These are phyloP conservation scores for Lecanosticta acicola DNA, from an alignment of 2,329 filamentous ascomycete species.

Conservation along the genomic window DNA sequence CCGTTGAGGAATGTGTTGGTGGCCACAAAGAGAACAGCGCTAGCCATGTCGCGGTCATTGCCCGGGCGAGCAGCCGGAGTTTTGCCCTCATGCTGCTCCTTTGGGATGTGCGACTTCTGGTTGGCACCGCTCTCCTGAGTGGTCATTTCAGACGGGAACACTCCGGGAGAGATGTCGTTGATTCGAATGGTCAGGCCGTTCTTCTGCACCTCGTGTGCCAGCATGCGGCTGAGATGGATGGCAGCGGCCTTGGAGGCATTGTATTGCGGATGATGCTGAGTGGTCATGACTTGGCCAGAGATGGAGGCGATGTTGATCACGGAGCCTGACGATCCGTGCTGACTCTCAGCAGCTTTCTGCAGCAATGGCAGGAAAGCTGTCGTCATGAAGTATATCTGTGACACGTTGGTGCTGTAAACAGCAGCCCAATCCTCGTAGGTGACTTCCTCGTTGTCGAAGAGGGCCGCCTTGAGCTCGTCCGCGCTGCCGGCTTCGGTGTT, in stretches of 20 bases:
- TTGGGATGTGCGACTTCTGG: constrained; percentile 51
- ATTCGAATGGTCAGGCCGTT: constrained; percentile 50
- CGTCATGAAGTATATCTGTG: constrained; percentile 44
- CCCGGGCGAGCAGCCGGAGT: constrained; percentile 50
- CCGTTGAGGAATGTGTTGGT: constrained; percentile 48
- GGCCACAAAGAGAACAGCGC: constrained; percentile 51
- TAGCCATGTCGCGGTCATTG: constrained; percentile 55
- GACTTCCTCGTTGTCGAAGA: constrained; percentile 39
- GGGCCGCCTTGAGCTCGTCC: constrained; percentile 41
- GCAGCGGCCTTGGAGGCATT: constrained; percentile 42
- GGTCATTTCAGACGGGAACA: constrained; percentile 55
- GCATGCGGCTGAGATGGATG: constrained; percentile 52
- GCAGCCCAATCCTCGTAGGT: constrained; percentile 43
- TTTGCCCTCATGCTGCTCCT: constrained; percentile 47
- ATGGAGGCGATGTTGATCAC: constrained; percentile 46
- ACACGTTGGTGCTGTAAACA: constrained; percentile 44
- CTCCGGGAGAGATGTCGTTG: constrained; percentile 51
- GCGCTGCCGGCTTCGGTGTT: constrained; percentile 35
- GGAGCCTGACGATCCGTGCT: constrained; percentile 39
- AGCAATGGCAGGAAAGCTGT: constrained; percentile 44
- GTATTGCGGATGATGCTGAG: constrained; percentile 45
- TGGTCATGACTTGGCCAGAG: constrained; percentile 42
- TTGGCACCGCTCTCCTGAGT: constrained; percentile 46
- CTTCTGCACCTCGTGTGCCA: constrained; percentile 50
- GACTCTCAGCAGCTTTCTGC: constrained; percentile 38